Evolutionary conservation across 495 filamentous ascomycete species (phyloP), one percentile per base, ranked within the genome.

Genomic region (Tuber calosporum): DNA sequence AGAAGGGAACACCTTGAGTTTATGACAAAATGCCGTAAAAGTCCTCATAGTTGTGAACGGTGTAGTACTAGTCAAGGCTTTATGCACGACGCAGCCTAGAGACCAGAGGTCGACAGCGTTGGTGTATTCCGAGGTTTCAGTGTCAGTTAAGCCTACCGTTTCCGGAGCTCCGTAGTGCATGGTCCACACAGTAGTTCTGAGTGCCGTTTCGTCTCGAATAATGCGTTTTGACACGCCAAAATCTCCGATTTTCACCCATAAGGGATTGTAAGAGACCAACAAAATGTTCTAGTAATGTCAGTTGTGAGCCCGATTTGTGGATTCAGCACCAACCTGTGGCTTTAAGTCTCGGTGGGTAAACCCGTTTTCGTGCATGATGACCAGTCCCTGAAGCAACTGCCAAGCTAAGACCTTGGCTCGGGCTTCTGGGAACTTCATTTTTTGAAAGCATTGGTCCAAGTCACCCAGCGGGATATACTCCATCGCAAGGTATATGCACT

Each of bases 401-500:
- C 26, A 34, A 15, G 26, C 13, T 26, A 62, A 34, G 53, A 30
- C 9, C 26, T 62, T 34, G 2, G 53, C 53, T 1, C 11, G 26
- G 1, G 26, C 53, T 62, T 62, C 53, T 5, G 53, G 6, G 53
- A 62, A 62, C 13, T 11, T 62, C 26, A 17, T 34, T 34, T 62
- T 71, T 26, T 4, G 69, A 20, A 36, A 37, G 5, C 6, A 66
- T 2, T 71, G 38, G 34, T 39, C 40, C 22, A 41, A 67, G 48
- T 34, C 67, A 34, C 9, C 71, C 39, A 45, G 53, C 15, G 66
- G 5, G 15, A 72, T 41, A 36, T 72, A 72, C 38, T 72, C 71
- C 71, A 72, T 72, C 5, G 71, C 71, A 41, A 72, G 53, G 45
- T 72, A 72, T 26, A 48, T 41, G 17, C 37, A 67, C 17, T 67